Conservation (phyloP, 805 yeast genomes). For the Candida manassasensis region DNA sequence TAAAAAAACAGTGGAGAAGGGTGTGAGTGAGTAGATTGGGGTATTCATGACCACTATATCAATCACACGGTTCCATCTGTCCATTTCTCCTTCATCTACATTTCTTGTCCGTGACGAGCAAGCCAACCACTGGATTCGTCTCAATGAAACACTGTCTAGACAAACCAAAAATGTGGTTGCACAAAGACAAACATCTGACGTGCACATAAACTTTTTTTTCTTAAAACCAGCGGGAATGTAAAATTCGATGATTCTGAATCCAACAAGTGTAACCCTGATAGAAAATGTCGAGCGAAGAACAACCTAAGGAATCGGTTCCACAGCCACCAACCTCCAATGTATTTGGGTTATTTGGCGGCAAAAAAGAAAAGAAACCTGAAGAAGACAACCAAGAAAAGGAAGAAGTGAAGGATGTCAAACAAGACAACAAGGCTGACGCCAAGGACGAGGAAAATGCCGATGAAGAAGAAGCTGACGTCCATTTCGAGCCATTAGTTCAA, state of each 20-base stretch:
- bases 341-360: conserved; percentile 94
- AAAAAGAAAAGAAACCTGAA: conserved; percentile 60
- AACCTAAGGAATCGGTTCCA: conserved; percentile 25
- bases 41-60: too few species aligned
- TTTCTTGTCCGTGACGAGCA: too few species aligned
- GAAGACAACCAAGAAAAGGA: conserved; percentile 23
- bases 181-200: too few species aligned
- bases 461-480: conserved; percentile 74
- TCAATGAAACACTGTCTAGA: too few species aligned
- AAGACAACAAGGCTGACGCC: conserved; percentile 26
- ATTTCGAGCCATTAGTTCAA: conserved; percentile 93
- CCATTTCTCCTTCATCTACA: too few species aligned
- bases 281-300: conserved; percentile 15
- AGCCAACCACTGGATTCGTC: too few species aligned
- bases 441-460: conserved; percentile 55
- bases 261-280: neutral
- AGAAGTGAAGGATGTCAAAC: conserved; percentile 30
- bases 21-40: too few species aligned
- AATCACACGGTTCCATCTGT: too few species aligned
- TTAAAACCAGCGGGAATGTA: neutral
- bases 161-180: neutral
- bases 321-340: conserved; percentile 76
- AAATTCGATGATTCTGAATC: neutral
- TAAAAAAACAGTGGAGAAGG: too few species aligned
- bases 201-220: conserved; percentile 1